These are phyloP conservation scores for Phytophthora pini DNA, from an alignment of 352 stramenopile genomes.

Conservation along the genomic window DNA sequence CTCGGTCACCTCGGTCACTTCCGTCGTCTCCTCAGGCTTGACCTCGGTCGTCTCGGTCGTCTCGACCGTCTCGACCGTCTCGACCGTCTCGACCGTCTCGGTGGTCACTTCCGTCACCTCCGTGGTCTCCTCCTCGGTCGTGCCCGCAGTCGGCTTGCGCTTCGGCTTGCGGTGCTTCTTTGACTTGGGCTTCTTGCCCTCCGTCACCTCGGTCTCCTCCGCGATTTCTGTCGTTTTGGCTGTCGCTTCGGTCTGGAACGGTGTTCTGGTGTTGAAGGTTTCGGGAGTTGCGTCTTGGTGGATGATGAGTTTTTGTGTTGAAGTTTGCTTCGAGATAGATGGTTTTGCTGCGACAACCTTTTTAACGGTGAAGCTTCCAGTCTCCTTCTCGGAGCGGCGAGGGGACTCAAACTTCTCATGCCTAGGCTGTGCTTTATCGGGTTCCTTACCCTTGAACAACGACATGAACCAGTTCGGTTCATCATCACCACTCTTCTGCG, in stretches of 20 bases:
- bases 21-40: too few species aligned
- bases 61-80: conserved; percentile 3
- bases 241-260: too few species aligned
- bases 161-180: conserved; percentile 25
- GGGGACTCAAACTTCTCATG: background rate
- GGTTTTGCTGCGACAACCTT: conserved; percentile 5
- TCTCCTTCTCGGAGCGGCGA: background rate
- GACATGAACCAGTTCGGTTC: conserved; percentile 27
- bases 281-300: too few species aligned
- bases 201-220: conserved; percentile 13
- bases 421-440: background rate
- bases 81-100: background rate
- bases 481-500: background rate
- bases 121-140: conserved; percentile 10
- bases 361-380: background rate
- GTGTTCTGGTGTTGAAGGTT: too few species aligned
- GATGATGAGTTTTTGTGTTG: background rate
- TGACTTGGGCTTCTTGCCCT: conserved; percentile 25
- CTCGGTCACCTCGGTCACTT: too few species aligned
- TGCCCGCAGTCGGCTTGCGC: conserved; percentile 8
- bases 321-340: background rate
- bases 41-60: too few species aligned
- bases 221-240: background rate
- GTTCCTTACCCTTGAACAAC: conserved; percentile 10
- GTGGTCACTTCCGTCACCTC: conserved; percentile 12